A percentile compares a stretch with the other conserved stretches of the same genome.
These are phyloP conservation scores for Cystobasidiaceae sp. DNA, from an alignment of 1,284 basidiomycete species.

Conservation along the genomic window DNA sequence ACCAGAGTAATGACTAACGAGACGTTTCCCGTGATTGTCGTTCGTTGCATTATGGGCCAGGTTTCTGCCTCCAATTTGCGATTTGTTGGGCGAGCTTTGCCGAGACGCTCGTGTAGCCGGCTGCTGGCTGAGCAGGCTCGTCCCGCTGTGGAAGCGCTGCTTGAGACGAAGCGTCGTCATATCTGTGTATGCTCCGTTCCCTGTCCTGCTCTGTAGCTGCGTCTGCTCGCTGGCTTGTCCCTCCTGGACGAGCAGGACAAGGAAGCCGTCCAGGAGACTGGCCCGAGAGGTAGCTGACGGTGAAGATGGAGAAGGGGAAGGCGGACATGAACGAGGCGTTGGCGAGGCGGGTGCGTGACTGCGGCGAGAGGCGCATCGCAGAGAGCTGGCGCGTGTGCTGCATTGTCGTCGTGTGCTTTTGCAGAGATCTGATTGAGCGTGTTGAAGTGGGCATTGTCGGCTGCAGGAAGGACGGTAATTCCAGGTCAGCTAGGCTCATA, in stretches of 20 bases:
- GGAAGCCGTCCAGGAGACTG: constrained; percentile 7
- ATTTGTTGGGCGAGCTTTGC: constrained; percentile 9
- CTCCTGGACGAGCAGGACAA: constrained; percentile 27
- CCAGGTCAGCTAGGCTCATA: too few relatives aligned
- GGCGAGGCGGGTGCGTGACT: constrained; percentile 12
- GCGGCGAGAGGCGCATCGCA: not conserved
- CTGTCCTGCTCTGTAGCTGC: not conserved
- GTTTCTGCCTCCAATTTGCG: not conserved
- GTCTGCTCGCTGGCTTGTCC: constrained; percentile 20
- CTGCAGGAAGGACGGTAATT: too few relatives aligned
- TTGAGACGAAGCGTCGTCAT: not conserved
- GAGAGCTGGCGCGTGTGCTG: not conserved
- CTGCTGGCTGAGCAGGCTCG: not conserved
- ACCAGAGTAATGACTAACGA: too few relatives aligned
- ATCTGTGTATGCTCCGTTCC: too few relatives aligned
- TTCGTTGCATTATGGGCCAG: not conserved
- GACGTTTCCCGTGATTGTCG: too few relatives aligned
- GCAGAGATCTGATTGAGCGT: not conserved
- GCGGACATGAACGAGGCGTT: constrained; percentile 24
- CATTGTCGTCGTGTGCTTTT: too few relatives aligned
- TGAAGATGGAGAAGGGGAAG: constrained; percentile 26
- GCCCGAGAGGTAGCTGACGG: constrained; percentile 11
- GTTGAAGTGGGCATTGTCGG: too few relatives aligned
- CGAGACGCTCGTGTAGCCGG: constrained; percentile 2
- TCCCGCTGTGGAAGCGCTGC: not conserved